Evolutionary conservation across 768 basidiomycete genomes (phyloP).

Genomic region (Suillus lakei): DNA sequence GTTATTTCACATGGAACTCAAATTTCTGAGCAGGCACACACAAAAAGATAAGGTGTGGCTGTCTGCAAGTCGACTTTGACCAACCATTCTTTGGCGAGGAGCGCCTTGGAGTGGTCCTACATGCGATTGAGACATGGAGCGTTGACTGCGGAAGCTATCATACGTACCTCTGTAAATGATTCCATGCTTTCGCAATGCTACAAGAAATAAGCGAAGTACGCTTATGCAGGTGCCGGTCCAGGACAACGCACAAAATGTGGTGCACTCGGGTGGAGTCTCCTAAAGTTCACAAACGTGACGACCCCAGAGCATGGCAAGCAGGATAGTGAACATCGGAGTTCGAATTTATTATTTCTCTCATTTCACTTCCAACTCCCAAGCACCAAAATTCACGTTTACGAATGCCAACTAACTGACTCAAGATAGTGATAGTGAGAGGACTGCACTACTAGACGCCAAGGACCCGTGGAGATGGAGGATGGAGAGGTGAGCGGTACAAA

Average conservation of each 20-base stretch:
- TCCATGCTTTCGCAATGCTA: constrained; percentile 44
- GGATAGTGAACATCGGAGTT: constrained; percentile 19
- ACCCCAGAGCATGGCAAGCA: not conserved
- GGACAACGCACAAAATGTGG: not conserved
- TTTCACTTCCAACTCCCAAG: constrained; percentile 1
- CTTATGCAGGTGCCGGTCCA: not conserved
- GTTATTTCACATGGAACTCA: constrained; percentile 9
- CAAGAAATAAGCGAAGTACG: not conserved
- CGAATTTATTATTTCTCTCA: constrained; percentile 4
- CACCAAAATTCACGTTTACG: constrained; percentile 4
- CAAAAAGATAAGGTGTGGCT: constrained; percentile 74
- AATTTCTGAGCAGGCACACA: constrained; percentile 43
- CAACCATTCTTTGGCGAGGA: constrained; percentile 76
- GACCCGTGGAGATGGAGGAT: constrained; percentile 18
- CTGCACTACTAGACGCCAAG: constrained; percentile 4
- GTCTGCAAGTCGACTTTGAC: constrained; percentile 63
- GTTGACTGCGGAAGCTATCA: constrained; percentile 7
- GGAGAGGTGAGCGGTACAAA: constrained; percentile 14
- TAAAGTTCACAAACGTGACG: not conserved
- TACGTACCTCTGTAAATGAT: constrained; percentile 48
- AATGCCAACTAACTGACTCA: not conserved
- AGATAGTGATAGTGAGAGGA: not conserved
- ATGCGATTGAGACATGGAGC: not conserved
- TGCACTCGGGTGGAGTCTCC: not conserved
- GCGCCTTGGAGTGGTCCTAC: constrained; percentile 59